A percentile compares a stretch with the other conserved stretches of the same genome.
phyloP scores from a whole-genome alignment of 2,329 filamentous ascomycete genomes.

The Fusarium clavum region DNA sequence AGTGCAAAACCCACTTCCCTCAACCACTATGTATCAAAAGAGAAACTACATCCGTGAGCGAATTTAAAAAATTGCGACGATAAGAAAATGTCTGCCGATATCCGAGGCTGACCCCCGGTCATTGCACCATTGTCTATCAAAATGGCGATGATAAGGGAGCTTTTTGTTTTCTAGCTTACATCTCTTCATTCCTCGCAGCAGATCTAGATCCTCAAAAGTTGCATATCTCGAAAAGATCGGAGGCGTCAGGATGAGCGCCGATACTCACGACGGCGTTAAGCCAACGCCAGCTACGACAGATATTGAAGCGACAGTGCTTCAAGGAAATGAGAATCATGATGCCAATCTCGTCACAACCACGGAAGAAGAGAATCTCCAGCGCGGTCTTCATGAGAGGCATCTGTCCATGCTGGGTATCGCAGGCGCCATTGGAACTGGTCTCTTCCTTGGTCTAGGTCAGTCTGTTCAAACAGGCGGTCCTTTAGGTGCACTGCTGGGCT shows the following conservation, averaged over 20 bases:
- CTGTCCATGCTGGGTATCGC: conserved; percentile 66
- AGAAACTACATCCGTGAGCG: conserved; percentile 28
- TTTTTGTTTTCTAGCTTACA: background rate
- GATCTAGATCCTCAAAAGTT: background rate
- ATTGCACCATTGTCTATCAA: conserved; percentile 31
- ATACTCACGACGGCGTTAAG: conserved; percentile 23
- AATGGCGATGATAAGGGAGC: conserved; percentile 35
- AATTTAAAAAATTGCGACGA: conserved; percentile 8
- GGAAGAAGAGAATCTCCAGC: conserved; percentile 41
- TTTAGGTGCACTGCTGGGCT: conserved; percentile 58
- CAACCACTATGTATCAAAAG: conserved; percentile 31
- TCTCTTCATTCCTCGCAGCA: background rate
- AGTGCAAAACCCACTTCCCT: conserved; percentile 19
- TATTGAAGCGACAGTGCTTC: conserved; percentile 7
- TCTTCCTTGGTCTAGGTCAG: conserved; percentile 53
- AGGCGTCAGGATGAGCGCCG: conserved; percentile 27
- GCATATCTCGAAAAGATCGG: background rate
- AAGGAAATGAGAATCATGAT: background rate
- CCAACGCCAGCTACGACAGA: conserved; percentile 6
- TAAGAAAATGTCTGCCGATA: conserved; percentile 17
- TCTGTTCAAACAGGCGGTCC: conserved; percentile 55
- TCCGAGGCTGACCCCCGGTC: conserved; percentile 14
- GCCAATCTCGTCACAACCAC: conserved; percentile 42
- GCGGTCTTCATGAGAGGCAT: conserved; percentile 48
- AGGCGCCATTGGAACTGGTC: conserved; percentile 61